Percentiles rank a stretch among this genome's conserved stretches.
Conservation (phyloP, 2,329 filamentous ascomycete genomes). For the Fusarium aywerte region DNA sequence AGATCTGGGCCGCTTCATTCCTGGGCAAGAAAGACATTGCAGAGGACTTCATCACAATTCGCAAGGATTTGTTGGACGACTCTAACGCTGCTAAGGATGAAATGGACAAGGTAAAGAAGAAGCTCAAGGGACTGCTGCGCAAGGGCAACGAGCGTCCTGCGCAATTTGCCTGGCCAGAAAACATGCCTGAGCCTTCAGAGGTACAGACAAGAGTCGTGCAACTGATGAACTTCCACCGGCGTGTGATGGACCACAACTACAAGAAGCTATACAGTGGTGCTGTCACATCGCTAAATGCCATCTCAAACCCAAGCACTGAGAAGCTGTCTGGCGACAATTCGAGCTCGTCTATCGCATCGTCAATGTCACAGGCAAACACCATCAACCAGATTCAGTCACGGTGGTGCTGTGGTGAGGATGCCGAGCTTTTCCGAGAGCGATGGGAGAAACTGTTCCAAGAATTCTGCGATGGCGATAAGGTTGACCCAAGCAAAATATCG, state of each 20-base stretch:
- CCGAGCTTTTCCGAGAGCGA: slow-evolving; percentile 91
- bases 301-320: slow-evolving; percentile 62
- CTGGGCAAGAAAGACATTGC: slow-evolving; percentile 86
- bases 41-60: slow-evolving; percentile 86
- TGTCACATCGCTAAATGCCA: slow-evolving; percentile 69
- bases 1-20: slow-evolving; percentile 94
- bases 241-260: slow-evolving; percentile 96
- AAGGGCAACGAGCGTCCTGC: slow-evolving; percentile 93
- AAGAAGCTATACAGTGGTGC: slow-evolving; percentile 77
- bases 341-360: slow-evolving; percentile 57
- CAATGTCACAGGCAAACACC: slow-evolving; percentile 69
- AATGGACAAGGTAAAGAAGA: slow-evolving; percentile 99
- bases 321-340: slow-evolving; percentile 57
- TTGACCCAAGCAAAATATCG: slow-evolving; percentile 98
- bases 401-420: slow-evolving; percentile 97
- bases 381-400: slow-evolving; percentile 82
- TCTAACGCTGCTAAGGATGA: slow-evolving; percentile 99
- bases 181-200: slow-evolving; percentile 92
- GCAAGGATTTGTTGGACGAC: slow-evolving; percentile 95
- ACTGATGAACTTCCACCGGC: slow-evolving; percentile 96
- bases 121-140: slow-evolving; percentile 89
- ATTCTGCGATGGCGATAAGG: slow-evolving; percentile 96
- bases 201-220: slow-evolving; percentile 93
- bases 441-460: slow-evolving; percentile 99
- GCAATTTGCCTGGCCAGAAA: slow-evolving; percentile 97